A percentile compares a stretch with the other conserved stretches of the same genome.
phyloP scores from a whole-genome alignment of 805 yeast species.

The Barnettozyma vustinii region DNA sequence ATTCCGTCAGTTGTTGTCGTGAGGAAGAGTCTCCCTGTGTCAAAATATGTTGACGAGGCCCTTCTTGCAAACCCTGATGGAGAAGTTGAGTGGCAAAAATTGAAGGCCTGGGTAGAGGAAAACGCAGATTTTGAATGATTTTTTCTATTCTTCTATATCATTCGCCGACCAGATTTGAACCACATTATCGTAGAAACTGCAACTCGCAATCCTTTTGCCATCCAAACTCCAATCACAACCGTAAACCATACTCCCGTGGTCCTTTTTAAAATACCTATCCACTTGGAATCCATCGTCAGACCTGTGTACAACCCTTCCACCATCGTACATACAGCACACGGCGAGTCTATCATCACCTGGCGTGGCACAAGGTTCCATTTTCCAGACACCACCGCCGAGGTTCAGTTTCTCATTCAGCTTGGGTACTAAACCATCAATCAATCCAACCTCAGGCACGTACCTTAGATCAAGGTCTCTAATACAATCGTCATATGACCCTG shows the following conservation, averaged over 20 bases:
- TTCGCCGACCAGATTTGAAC: conserved; percentile 63
- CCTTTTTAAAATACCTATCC: conserved; percentile 47
- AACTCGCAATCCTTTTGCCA: conserved; percentile 56
- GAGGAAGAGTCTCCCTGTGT: conserved; percentile 55
- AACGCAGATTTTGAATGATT: conserved; percentile 30
- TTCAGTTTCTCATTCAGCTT: conserved; percentile 37
- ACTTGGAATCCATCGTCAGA: conserved; percentile 25
- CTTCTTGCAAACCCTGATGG: conserved; percentile 23
- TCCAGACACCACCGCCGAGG: conserved; percentile 95
- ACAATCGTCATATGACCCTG: conserved; percentile 90
- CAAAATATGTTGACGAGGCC: conserved; percentile 28
- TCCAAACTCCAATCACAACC: conserved; percentile 83
- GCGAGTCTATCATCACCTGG: conserved; percentile 44
- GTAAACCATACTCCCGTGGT: conserved; percentile 89
- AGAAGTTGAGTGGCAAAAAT: conserved; percentile 38
- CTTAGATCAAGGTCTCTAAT: conserved; percentile 67
- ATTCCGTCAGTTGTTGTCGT: conserved; percentile 68
- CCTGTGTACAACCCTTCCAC: conserved; percentile 65
- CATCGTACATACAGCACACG: conserved; percentile 93
- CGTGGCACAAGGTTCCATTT: conserved; percentile 60
- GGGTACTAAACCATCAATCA: conserved; percentile 50
- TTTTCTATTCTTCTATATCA: neutral
- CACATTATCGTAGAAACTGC: conserved; percentile 86
- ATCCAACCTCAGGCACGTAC: conserved; percentile 35
- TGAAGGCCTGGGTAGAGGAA: conserved; percentile 39